phyloP scores from a whole-genome alignment of 495 filamentous ascomycete genomes.

The Coniosporium apollinis region DNA sequence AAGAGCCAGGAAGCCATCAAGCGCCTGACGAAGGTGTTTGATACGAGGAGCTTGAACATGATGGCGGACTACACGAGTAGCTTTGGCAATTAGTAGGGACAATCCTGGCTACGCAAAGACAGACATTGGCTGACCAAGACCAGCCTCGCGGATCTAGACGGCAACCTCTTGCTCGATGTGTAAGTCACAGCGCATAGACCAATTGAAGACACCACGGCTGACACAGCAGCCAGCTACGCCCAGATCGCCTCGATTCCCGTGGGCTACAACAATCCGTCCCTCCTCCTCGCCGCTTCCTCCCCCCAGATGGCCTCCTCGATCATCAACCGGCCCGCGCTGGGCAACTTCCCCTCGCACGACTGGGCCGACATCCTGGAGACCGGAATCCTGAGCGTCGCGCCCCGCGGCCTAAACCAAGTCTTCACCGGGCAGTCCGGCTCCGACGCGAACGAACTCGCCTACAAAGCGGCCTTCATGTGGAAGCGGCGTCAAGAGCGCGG shows the following conservation, averaged over 20 bases:
- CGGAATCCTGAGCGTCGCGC: constrained; percentile 78
- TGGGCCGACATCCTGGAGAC: constrained; percentile 75
- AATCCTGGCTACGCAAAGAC: not conserved
- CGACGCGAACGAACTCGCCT: constrained; percentile 97
- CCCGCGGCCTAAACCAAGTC: constrained; percentile 83
- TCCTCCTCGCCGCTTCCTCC: constrained; percentile 51
- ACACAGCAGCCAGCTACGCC: constrained; percentile 42
- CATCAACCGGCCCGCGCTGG: constrained; percentile 88
- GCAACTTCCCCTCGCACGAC: constrained; percentile 86
- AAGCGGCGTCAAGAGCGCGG: constrained; percentile 78
- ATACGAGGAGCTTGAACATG: constrained; percentile 89
- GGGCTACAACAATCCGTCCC: constrained; percentile 85
- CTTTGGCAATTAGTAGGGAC: constrained; percentile 41
- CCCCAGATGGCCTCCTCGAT: constrained; percentile 67
- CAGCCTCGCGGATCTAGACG: constrained; percentile 81
- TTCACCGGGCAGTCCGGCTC: constrained; percentile 94
- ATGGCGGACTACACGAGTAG: constrained; percentile 62
- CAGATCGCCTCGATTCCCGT: constrained; percentile 97
- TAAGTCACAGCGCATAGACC: constrained; percentile 9
- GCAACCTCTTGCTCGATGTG: constrained; percentile 43
- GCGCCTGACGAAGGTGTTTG: constrained; percentile 72
- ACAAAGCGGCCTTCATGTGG: constrained; percentile 99
- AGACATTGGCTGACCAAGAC: constrained; percentile 17
- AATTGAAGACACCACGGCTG: not conserved
- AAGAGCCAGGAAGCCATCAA: constrained; percentile 52